These are phyloP conservation scores for Yamadazyma paraphyllophila DNA, from an alignment of 805 yeast species.

Conservation along the genomic window DNA sequence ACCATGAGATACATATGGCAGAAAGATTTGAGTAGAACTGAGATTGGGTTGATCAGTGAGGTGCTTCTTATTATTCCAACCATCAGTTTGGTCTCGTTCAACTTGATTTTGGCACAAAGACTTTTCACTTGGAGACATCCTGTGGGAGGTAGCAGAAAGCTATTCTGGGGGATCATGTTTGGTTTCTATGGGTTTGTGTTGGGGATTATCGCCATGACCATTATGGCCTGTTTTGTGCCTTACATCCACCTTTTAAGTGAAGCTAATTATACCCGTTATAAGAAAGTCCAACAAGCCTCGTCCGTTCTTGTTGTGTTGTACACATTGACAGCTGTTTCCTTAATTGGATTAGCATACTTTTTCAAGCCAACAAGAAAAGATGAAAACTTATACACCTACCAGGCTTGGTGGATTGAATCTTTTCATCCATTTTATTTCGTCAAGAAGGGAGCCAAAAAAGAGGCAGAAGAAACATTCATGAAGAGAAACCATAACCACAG, in stretches of 20 bases:
- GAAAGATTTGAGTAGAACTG: constrained; percentile 42
- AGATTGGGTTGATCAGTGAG: constrained; percentile 54
- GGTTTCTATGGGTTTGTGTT: constrained; percentile 51
- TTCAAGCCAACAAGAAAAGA: constrained; percentile 55
- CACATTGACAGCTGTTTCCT: constrained; percentile 49
- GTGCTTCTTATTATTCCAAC: constrained; percentile 58
- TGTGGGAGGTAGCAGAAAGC: constrained; percentile 53
- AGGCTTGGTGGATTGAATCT: constrained; percentile 77
- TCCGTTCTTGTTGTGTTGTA: constrained; percentile 40
- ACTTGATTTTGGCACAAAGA: constrained; percentile 63
- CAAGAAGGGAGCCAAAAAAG: constrained; percentile 46
- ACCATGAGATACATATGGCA: constrained; percentile 61
- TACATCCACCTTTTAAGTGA: constrained; percentile 53
- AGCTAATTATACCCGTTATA: constrained; percentile 47
- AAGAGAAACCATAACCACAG: constrained; percentile 46
- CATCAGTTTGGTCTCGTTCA: constrained; percentile 56
- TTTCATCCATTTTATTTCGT: constrained; percentile 61
- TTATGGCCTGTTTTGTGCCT: constrained; percentile 64
- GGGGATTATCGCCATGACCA: constrained; percentile 65
- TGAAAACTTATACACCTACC: constrained; percentile 55
- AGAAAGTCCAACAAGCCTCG: constrained; percentile 51
- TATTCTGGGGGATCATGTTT: constrained; percentile 53
- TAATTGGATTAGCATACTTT: constrained; percentile 51
- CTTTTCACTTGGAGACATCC: constrained; percentile 79
- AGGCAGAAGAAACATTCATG: constrained; percentile 48